Base-by-base conservation (phyloP, 139 green algal genomes). In the Chlorella sp. region DNA sequence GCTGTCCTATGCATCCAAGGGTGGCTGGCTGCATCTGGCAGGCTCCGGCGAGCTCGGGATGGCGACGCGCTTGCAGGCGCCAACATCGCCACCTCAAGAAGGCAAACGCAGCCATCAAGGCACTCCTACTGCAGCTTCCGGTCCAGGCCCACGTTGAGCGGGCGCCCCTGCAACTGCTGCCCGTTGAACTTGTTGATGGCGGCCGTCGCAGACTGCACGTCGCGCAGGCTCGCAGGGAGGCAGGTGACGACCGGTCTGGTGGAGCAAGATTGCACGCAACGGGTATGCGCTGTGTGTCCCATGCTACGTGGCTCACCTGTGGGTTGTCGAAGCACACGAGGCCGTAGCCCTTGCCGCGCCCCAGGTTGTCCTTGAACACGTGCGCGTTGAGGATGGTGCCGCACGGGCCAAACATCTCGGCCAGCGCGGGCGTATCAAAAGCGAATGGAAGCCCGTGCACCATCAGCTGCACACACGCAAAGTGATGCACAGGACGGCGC, bases 141-240 rank as follows among this genome's bases (percentile, higher is more conserved):
- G 82, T 97, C 91, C 36, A 94, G 62, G 74, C 88, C 90, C 27
- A 97, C 91, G 3, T 81, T 86, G 62, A 97, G 74, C 14, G 83
- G 87, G 62, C 91, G 81, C 29, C 88, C 89, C 62, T 97, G 87
- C 70, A 94, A 81, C 36, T 90, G 80, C 34, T 72, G 75, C 63
- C 89, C 88, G 74, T 96, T 89, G 78, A 91, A 88, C 49, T 90
- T 80, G 63, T 90, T 72, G 74, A 96, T 94, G 63, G 90, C 89
- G 31, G 75, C 71, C 31, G 80, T 2, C 1, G 90, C 90, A 22
- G 77, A 80, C 71, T 93, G 88, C 29, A 31, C 24, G 36, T 17
- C 23, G 4, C 4, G 17, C 20, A n/a, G 27, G 55, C 26, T 31
- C 14, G 23, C 20, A 64, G 23, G 55, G 55, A 64, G 6, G 17